These are phyloP conservation scores for Candida succiphila DNA, from an alignment of 805 yeast genomes.

Conservation along the genomic window DNA sequence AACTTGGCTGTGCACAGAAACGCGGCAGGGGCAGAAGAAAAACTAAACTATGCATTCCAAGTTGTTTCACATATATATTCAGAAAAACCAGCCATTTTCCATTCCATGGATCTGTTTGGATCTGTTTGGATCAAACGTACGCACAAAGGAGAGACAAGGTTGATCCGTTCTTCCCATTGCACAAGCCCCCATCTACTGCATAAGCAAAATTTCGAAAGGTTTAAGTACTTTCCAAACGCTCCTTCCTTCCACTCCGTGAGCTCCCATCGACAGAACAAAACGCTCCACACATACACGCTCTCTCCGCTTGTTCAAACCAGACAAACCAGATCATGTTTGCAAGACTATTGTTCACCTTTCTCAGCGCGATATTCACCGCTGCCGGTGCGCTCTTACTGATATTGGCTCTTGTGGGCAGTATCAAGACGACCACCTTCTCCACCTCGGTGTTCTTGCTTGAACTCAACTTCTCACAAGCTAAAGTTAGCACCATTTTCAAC, in stretches of 20 bases:
- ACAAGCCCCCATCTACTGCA: not conserved
- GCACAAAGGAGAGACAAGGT: no score
- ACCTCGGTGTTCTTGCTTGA: conserved; percentile 37
- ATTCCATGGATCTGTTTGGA: no score
- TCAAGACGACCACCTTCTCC: conserved; percentile 29
- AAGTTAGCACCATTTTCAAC: conserved; percentile 5
- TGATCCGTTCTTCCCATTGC: not conserved
- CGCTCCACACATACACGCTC: not conserved
- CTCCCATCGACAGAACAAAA: no score
- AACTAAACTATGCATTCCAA: not conserved
- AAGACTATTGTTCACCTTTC: not conserved
- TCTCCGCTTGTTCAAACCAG: not conserved
- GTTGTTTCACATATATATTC: not conserved
- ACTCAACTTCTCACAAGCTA: conserved; percentile 28
- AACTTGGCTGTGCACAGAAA: not conserved
- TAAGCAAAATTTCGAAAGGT: not conserved
- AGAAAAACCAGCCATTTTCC: conserved; percentile 1
- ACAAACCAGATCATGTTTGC: not conserved
- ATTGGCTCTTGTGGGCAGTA: conserved; percentile 44
- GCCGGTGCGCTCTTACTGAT: conserved; percentile 37
- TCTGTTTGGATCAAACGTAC: no score
- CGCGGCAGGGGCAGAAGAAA: not conserved
- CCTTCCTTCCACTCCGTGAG: not conserved
- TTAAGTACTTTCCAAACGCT: not conserved
- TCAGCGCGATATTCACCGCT: conserved; percentile 20